Evolutionary conservation across 768 basidiomycete genomes (phyloP), one percentile per base, ranked within the genome.

Genomic region (Paxillus rubicundulus): DNA sequence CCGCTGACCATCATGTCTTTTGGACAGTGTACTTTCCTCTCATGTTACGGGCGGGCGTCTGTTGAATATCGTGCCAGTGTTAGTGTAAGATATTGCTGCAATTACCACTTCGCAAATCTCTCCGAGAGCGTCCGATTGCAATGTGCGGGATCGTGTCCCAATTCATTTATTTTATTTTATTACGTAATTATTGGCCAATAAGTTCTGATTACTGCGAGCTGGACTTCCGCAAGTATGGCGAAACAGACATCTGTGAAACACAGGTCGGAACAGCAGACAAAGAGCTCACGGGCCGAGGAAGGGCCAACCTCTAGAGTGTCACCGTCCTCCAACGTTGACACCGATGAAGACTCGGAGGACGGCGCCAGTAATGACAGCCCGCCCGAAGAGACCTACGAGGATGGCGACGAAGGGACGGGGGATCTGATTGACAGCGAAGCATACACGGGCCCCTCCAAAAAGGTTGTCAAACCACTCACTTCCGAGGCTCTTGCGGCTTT

Each of bases 401-500:
- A 67, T 13, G 66, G 65, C 30, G 65, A 62, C 9, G 53, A 54
- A 17, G 61, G 58, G 16, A 30, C 76, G 17, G 71, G 17, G 32
- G 51, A 47, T 39, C 27, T 54, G 63, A 83, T 84, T 80, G 75
- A 82, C 56, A 74, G 66, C 1, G 77, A 80, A 52, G 85, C 84
- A 6, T 85, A 84, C 55, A 69, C 81, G 32, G 85, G 79, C 0
- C 80, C 80, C 9, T 61, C 69, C 14, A 45, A 57, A 45, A 83
- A 82, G 66, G 74, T 77, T 4, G 78, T 92, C 50, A 86, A 89
- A 61, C 89, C 89, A 0, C 71, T 92, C 45, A 88, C 85, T 3
- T 75, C 79, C 6, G 87, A 90, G 66, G 87, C 85, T 7, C 75
- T 93, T 43, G 86, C 84, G 40, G 82, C 79, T 17, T 93, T 86